Conservation (phyloP, 306 rosid species). For the Medicago lupulina region DNA sequence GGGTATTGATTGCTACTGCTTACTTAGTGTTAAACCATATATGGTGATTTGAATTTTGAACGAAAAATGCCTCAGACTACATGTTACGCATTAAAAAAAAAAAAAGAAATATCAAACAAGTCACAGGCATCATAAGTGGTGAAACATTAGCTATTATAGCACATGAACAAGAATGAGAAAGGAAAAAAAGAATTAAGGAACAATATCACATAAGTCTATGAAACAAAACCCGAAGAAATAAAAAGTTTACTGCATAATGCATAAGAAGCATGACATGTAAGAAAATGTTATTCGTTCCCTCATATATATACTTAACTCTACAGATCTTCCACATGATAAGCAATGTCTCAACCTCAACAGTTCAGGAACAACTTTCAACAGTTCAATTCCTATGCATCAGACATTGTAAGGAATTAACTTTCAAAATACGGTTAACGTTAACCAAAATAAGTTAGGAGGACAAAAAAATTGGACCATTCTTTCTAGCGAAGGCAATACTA, state of each 20-base stretch:
- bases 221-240: background rate
- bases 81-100: background rate
- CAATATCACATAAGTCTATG: background rate
- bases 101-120: background rate
- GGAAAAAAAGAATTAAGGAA: background rate
- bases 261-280: conserved; percentile 29
- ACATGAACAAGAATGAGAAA: background rate
- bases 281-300: conserved; percentile 10
- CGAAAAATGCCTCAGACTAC: background rate
- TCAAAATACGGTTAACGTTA: conserved; percentile 2
- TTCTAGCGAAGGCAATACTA: background rate
- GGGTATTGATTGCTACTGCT: conserved; percentile 3
- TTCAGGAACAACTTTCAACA: conserved; percentile 12
- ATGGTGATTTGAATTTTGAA: conserved; percentile 18
- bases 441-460: background rate
- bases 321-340: conserved; percentile 2
- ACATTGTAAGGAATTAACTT: conserved; percentile 18
- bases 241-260: conserved; percentile 4
- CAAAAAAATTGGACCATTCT: background rate
- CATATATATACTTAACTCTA: conserved; percentile 5
- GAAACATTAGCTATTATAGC: conserved; percentile 16
- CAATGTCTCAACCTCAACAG: background rate
- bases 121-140: background rate
- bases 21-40: no score
- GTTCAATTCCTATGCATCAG: conserved; percentile 17